phyloP scores from a whole-genome alignment of 2,329 filamentous ascomycete genomes.

The Pyricularia grisea region DNA sequence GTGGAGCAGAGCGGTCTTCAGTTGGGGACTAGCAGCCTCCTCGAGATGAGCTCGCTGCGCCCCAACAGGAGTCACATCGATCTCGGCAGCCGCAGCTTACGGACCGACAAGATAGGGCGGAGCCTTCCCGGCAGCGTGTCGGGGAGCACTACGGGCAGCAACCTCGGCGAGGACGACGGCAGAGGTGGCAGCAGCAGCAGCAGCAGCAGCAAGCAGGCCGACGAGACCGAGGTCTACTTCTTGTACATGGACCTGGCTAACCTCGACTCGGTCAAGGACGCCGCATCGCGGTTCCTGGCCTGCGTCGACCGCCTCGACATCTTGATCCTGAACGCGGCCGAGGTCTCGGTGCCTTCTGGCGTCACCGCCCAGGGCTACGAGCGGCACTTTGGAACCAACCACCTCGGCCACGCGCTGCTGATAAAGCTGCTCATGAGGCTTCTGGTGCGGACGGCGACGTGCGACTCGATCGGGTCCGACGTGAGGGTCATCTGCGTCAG shows the following conservation, averaged over 20 bases:
- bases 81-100: not conserved
- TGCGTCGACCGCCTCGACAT: conserved; percentile 29
- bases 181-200: not conserved
- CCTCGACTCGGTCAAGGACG: conserved; percentile 29
- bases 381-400: conserved; percentile 34
- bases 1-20: not conserved
- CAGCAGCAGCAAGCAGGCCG: not conserved
- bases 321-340: conserved; percentile 34
- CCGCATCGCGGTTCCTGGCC: conserved; percentile 25
- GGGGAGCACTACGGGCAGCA: not conserved
- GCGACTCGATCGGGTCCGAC: conserved; percentile 11
- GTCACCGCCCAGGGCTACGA: conserved; percentile 34
- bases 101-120: not conserved
- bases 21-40: not conserved
- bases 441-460: conserved; percentile 14
- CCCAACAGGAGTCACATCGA: not conserved
- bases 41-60: not conserved
- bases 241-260: conserved; percentile 35
- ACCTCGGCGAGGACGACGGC: not conserved
- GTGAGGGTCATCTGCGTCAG: conserved; percentile 18
- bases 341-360: conserved; percentile 30
- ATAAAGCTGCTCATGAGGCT: conserved; percentile 21
- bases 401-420: conserved; percentile 33
- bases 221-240: conserved; percentile 16
- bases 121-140: not conserved